Conservation (phyloP, 2,329 filamentous ascomycete genomes). For the Fusarium foetens region DNA sequence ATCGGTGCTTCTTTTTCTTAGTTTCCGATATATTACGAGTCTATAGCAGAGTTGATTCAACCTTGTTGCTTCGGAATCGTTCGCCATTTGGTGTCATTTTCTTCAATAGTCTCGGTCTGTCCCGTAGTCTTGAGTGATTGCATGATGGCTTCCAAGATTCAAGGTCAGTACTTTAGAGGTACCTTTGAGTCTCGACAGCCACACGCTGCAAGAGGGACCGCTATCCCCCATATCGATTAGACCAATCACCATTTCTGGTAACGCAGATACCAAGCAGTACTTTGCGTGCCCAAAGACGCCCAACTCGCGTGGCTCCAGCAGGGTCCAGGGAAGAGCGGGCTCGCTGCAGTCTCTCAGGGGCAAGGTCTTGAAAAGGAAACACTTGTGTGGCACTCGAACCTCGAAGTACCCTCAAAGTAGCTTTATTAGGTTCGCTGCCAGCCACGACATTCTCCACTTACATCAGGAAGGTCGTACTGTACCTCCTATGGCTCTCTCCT, state of each 20-base stretch:
- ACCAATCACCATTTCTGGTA: not conserved
- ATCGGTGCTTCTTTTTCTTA: not conserved
- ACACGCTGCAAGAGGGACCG: constrained; percentile 25
- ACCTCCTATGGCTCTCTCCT: not conserved
- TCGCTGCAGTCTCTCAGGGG: constrained; percentile 31
- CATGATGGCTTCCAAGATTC: not conserved
- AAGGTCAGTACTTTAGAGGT: constrained; percentile 8
- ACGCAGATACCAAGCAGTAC: not conserved
- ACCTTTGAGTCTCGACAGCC: constrained; percentile 10
- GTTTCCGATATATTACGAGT: not conserved
- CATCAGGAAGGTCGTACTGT: constrained; percentile 15
- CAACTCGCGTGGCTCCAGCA: constrained; percentile 28
- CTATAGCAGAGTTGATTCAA: not conserved
- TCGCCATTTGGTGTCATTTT: not conserved
- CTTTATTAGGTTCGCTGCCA: constrained; percentile 1
- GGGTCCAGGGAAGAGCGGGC: constrained; percentile 13
- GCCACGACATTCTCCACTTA: constrained; percentile 29
- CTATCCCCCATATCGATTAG: constrained; percentile 9
- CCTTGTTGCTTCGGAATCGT: not conserved
- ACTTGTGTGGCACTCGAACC: not conserved
- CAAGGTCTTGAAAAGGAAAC: constrained; percentile 26
- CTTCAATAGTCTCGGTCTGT: constrained; percentile 15
- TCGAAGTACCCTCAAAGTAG: constrained; percentile 13
- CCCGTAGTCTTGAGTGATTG: constrained; percentile 25
- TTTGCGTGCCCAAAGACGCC: not conserved